Conservation (phyloP, 495 filamentous ascomycete genomes). For the Darksidea phi region DNA sequence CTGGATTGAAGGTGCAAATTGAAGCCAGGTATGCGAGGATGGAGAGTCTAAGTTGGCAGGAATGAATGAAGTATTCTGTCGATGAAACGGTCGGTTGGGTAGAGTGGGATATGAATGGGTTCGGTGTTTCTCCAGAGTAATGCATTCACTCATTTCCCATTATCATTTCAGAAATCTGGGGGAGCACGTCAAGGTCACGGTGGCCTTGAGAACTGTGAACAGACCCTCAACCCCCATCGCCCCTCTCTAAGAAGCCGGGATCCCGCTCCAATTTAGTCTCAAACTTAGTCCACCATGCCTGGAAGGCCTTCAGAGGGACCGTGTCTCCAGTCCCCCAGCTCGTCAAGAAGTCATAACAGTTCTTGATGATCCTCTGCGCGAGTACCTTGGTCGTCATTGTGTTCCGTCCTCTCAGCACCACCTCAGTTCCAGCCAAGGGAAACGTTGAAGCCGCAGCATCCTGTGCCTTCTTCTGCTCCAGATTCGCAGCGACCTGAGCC, state of each 20-base stretch:
- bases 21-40: slow-evolving; percentile 43
- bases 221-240: slow-evolving; percentile 54
- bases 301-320: slow-evolving; percentile 84
- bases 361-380: slow-evolving; percentile 89
- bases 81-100: not conserved
- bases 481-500: slow-evolving; percentile 64
- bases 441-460: slow-evolving; percentile 35
- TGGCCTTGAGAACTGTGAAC: too few relatives aligned
- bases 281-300: slow-evolving; percentile 98
- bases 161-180: not conserved
- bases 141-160: not conserved
- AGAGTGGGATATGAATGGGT: not conserved
- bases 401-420: slow-evolving; percentile 23
- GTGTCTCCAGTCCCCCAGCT: slow-evolving; percentile 82
- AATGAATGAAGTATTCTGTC: slow-evolving; percentile 48
- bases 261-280: slow-evolving; percentile 82
- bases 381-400: slow-evolving; percentile 66
- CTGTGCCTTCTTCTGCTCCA: slow-evolving; percentile 57
- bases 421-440: slow-evolving; percentile 37
- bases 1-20: slow-evolving; percentile 19
- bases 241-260: slow-evolving; percentile 85
- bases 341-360: slow-evolving; percentile 95
- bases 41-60: slow-evolving; percentile 44
- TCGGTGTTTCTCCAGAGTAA: not conserved
- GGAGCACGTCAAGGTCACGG: not conserved